A percentile compares a stretch with the other conserved stretches of the same genome.
Evolutionary conservation across 768 basidiomycete species (phyloP).

Genomic region (Podaxis mareebaensis): DNA sequence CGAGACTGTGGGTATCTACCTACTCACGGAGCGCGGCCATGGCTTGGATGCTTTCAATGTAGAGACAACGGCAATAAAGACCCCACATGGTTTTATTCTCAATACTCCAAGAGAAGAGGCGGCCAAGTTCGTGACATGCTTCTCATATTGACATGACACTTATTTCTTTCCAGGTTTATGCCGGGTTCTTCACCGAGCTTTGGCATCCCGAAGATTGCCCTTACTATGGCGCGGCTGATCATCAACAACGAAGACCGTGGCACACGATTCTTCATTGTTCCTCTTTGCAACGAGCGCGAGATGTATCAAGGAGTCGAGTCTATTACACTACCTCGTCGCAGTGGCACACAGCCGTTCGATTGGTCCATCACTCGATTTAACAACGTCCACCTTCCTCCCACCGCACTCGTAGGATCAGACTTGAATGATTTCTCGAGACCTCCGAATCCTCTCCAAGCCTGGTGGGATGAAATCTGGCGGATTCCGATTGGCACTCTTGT

Average conservation of each 20-base stretch:
- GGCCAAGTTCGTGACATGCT: constrained; percentile 45
- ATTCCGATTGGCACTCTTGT: constrained; percentile 55
- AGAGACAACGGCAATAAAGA: constrained; percentile 59
- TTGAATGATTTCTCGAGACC: constrained; percentile 41
- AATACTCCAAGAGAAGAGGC: constrained; percentile 59
- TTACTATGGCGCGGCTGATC: constrained; percentile 58
- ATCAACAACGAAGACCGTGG: constrained; percentile 52
- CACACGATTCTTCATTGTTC: constrained; percentile 54
- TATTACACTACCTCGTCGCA: constrained; percentile 48
- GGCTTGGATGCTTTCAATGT: constrained; percentile 63
- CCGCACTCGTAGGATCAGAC: constrained; percentile 50
- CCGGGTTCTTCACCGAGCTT: constrained; percentile 55
- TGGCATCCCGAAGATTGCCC: constrained; percentile 52
- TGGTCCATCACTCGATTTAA: constrained; percentile 58
- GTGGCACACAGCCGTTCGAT: constrained; percentile 55
- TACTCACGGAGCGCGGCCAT: constrained; percentile 57
- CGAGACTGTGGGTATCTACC: constrained; percentile 53
- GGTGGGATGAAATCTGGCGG: constrained; percentile 59
- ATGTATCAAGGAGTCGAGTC: constrained; percentile 56
- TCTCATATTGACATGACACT: constrained; percentile 7
- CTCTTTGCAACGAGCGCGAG: constrained; percentile 51
- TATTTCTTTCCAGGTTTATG: constrained; percentile 47
- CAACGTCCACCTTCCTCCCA: constrained; percentile 49
- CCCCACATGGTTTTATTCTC: constrained; percentile 50
- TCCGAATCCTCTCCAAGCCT: constrained; percentile 43